Base-by-base conservation (phyloP, 768 basidiomycete species). In the Psilocybe cyanescens region DNA sequence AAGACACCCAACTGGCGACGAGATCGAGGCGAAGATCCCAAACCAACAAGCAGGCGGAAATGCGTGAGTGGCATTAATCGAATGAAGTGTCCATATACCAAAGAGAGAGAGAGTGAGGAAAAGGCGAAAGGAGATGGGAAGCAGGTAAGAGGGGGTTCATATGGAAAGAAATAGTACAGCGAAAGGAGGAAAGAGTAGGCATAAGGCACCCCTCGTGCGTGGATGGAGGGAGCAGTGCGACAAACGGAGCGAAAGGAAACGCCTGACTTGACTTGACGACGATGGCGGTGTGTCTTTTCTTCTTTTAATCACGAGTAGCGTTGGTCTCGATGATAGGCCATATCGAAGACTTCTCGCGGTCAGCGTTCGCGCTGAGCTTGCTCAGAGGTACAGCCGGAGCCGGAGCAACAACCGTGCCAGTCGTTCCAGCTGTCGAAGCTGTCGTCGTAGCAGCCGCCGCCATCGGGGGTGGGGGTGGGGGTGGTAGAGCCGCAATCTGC, bases 271-370 rank as follows among this genome's bases (percentile, higher is more conserved):
- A 6, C 12, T 11, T 24, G 24, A 50, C 14, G 30, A 30, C 45
- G n/a, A 37, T 35, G 41, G 9, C 19, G 24, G 24, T 24, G 24
- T 31, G 8, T 39, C 37, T 39, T 39, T 39, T 39, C 8, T 8
- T 8, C 8, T 44, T 35, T 44, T 58, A 46, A 51, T 58, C 59
- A 63, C 71, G 69, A 59, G 65, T 57, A 44, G 67, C 54, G 46
- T 68, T 60, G 39, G 68, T 29, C 41, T 74, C 74, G 55, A 70
- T 66, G 37, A 74, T 59, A 33, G 75, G 72, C 76, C 76, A 78
- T 45, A 78, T 71, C 37, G 69, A 70, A 52, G 61, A 65, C 55
- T 70, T 64, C 54, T 73, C 72, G 56, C 70, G 66, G 14, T 73
- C 73, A 45, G 53, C 58, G 33, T 44, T 56, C 14, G 66, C 31